phyloP scores from a whole-genome alignment of 768 basidiomycete genomes.

The Leucocoprinus sp. region DNA sequence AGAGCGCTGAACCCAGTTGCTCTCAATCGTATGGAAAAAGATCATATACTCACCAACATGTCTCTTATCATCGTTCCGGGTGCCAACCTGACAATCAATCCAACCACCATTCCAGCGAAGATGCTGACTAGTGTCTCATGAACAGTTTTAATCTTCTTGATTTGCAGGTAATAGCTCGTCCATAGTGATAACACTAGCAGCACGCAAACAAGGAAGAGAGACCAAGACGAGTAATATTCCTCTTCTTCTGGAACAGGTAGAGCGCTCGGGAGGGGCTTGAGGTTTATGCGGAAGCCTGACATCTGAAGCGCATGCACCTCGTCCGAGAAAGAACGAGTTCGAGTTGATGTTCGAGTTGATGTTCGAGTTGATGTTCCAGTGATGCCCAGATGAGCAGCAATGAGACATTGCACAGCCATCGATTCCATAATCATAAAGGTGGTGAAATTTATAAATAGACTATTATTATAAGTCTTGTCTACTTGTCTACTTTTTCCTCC shows the following conservation, averaged over 20 bases:
- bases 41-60: conserved; percentile 74
- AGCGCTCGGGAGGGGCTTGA: conserved; percentile 18
- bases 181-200: conserved; percentile 90
- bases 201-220: conserved; percentile 86
- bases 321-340: too few species aligned
- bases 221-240: conserved; percentile 90
- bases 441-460: background rate
- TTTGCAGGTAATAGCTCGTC: conserved; percentile 97
- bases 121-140: conserved; percentile 97
- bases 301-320: background rate
- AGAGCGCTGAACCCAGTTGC: background rate
- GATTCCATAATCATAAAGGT: conserved; percentile 4
- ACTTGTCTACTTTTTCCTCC: conserved; percentile 1
- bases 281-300: conserved; percentile 4
- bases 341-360: too few species aligned
- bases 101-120: conserved; percentile 94
- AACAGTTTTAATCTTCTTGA: conserved; percentile 89
- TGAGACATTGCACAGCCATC: background rate
- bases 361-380: too few species aligned
- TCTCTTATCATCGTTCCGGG: conserved; percentile 93
- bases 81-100: conserved; percentile 79
- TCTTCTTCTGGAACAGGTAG: conserved; percentile 61
- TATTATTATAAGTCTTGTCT: background rate
- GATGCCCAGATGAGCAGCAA: too few species aligned
- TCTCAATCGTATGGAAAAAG: background rate